Base-by-base conservation (phyloP, 83 land plant species). In the Isoetes engelmannii region DNA sequence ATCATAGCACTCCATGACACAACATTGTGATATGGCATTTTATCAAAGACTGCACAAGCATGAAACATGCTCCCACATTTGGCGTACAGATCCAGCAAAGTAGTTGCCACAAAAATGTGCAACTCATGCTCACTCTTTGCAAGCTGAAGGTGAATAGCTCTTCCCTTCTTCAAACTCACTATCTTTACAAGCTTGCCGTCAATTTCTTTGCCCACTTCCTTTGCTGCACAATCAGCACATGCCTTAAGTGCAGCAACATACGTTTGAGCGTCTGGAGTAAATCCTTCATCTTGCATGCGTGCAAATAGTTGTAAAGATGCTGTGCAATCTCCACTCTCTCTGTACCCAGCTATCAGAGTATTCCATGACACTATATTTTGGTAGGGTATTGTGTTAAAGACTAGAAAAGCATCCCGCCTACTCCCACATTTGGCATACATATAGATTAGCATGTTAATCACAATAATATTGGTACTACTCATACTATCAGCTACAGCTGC, bases 81-180 rank as follows among this genome's bases (percentile, higher is more conserved):
- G n/a, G 77, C 80, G 65, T 80, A 65, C 45, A 83, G 70, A 57
- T 79, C 82, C 28, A 83, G 67, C 62, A 83, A 71, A 47, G 83
- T 75, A 6, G 80, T 81, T 66, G 75, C 76, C 20, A 80, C 83
- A 50, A 70, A 73, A 21, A 74, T 47, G 21, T 72, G 44, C 18
- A 82, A 59, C 44, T 5, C 8, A 41, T 76, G 9, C 6, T 77
- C 80, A 61, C 79, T 51, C 21, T 61, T 74, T 10, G 61, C 69
- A 74, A 83, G 73, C 77, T 67, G 63, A 51, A 53, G 60, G 61
- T 75, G 77, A 13, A 70, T 70, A 18, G 59, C 68, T 41, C 74
- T 44, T 7, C 84, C 84, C 13, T 49, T 48, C 6, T n/a, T 1
- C 47, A 67, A 20, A 6, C 10, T 5, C 10, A 4, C 43, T 19